Evolutionary conservation across 1,284 basidiomycete species (phyloP).

Genomic region (Papiliotrema terrestris): DNA sequence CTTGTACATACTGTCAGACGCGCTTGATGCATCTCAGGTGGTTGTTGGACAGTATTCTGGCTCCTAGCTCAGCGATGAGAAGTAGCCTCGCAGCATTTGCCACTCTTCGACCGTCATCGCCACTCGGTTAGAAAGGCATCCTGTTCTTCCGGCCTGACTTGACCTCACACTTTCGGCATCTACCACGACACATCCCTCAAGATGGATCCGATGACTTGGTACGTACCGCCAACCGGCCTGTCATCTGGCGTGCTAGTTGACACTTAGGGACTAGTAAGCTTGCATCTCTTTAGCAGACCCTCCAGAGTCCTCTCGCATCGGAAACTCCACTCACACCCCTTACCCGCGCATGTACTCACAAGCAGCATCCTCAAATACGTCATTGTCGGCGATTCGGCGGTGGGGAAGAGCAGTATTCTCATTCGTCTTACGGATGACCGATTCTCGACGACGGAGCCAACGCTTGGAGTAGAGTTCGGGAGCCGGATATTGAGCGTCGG

Average conservation of each 20-base stretch:
- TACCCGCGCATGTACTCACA: background rate
- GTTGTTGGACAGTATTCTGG: too few species aligned
- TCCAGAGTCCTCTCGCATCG: background rate
- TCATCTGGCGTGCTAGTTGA: background rate
- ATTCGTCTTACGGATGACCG: slow-evolving; percentile 41
- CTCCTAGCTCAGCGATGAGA: too few species aligned
- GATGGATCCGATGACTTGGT: slow-evolving; percentile 14
- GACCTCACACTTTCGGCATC: background rate
- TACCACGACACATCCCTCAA: background rate
- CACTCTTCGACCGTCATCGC: too few species aligned
- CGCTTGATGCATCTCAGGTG: too few species aligned
- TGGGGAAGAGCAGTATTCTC: slow-evolving; percentile 42
- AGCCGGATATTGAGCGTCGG: slow-evolving; percentile 35
- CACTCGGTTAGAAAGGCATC: too few species aligned
- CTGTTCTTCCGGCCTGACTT: background rate
- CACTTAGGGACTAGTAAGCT: slow-evolving; percentile 31
- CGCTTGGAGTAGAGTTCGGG: slow-evolving; percentile 45
- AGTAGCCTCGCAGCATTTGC: too few species aligned
- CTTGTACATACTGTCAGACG: too few species aligned
- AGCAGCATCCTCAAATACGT: slow-evolving; percentile 46
- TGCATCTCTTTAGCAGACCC: background rate
- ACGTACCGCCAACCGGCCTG: background rate
- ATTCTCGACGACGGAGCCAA: slow-evolving; percentile 38
- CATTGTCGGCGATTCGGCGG: slow-evolving; percentile 42
- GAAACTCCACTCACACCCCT: background rate